Base-by-base conservation (phyloP, 2,329 filamentous ascomycete species). In the Cryphonectria parasitica region DNA sequence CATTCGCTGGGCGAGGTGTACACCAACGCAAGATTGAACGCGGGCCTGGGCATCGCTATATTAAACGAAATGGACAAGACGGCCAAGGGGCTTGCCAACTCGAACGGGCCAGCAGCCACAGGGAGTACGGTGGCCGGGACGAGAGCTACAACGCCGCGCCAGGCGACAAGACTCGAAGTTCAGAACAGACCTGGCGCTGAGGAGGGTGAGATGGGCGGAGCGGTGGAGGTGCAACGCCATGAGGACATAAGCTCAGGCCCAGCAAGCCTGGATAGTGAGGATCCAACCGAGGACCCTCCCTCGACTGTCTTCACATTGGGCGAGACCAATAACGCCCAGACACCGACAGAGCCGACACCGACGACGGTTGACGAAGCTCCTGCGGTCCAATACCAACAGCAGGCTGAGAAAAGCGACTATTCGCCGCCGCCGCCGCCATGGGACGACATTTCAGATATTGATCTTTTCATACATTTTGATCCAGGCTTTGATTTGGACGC, bases 61-160 rank as follows among this genome's bases (percentile, higher is more conserved):
- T 75, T 88, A 54, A 81, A 81, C 64, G 86, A 89, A 74, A 87
- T 89, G 84, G 85, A 87, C 74, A 83, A 86, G 61, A 84, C 86
- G 0, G 85, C 84, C 0, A 84, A 80, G 3, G 83, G 81, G 0
- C 76, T 87, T 6, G 56, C 54, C 62, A 31, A 41, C 34, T 45
- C 67, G 19, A 61, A 64, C 22, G 52, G 31, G 60, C 11, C 15
- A 19, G n/a, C 17, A 1, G 66, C 49, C 3, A 76, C 72, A 17
- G 76, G 75, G 3, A 67, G 73, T 0, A 69, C 58, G 4, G 77
- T 75, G 36, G 62, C 69, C 5, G 73, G 45, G 15, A 28, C 54
- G 13, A 25, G 54, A 2, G 17, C 54, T 10, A 31, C 54, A 1
- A 31, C 54, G 13, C 15, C 54, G 28, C 54, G 10, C 25, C 25